Conservation (phyloP, 805 yeast genomes). For the Kluyveromyces dobzhanskii region DNA sequence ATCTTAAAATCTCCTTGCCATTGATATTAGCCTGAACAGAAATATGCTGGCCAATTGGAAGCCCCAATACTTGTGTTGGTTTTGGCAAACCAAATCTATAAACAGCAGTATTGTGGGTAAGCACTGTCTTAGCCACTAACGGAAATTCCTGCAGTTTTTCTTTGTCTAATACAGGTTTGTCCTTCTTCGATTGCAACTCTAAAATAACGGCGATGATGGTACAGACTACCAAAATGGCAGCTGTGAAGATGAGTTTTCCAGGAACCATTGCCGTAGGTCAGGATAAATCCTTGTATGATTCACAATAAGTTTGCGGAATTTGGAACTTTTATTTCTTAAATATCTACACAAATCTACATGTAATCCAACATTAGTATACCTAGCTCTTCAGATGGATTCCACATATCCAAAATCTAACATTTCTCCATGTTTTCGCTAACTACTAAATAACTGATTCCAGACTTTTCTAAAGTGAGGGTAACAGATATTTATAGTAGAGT, state of each 20-base stretch:
- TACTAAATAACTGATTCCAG: too few species aligned
- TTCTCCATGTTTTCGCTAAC: too few species aligned
- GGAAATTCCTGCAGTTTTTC: slow-evolving; percentile 73
- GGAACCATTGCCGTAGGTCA: not conserved
- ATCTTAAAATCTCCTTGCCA: slow-evolving; percentile 74
- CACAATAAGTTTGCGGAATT: too few species aligned
- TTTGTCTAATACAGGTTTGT: slow-evolving; percentile 48
- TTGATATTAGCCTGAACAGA: slow-evolving; percentile 66
- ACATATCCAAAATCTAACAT: too few species aligned
- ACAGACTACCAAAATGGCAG: not conserved
- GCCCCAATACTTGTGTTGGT: slow-evolving; percentile 65
- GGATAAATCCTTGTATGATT: too few species aligned
- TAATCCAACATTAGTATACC: too few species aligned
- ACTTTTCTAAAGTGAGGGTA: too few species aligned
- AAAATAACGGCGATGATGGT: not conserved
- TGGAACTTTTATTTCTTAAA: too few species aligned
- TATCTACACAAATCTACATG: too few species aligned
- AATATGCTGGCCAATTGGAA: slow-evolving; percentile 93
- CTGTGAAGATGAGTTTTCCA: not conserved
- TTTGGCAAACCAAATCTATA: slow-evolving; percentile 80
- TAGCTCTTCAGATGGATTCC: too few species aligned
- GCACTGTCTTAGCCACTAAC: slow-evolving; percentile 61
- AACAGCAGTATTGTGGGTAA: slow-evolving; percentile 74
- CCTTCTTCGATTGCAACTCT: slow-evolving; percentile 1
- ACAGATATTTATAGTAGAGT: too few species aligned